Evolutionary conservation across 306 rosid genomes (phyloP).

Genomic region (Vigna hirtella): DNA sequence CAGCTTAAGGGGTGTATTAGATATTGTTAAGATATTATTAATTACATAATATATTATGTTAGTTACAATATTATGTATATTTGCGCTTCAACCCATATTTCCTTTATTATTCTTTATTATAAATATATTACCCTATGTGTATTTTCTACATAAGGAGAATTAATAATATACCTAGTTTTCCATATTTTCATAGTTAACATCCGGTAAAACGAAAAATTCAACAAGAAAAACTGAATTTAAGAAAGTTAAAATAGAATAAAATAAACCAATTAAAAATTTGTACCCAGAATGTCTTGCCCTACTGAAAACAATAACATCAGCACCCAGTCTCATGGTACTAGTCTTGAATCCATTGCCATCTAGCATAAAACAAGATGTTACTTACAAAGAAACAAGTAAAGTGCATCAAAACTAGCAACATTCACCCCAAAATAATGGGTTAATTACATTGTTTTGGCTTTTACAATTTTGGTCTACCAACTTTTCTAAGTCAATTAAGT

Average conservation of each 20-base stretch:
- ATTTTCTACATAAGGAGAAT: too few species aligned
- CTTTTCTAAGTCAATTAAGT: conserved; percentile 1
- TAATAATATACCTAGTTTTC: too few species aligned
- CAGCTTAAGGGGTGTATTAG: too few species aligned
- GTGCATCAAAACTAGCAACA: conserved; percentile 33
- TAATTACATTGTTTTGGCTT: background rate
- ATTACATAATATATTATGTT: too few species aligned
- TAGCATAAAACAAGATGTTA: conserved; percentile 48
- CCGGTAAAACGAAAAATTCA: background rate
- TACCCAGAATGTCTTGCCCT: conserved; percentile 72
- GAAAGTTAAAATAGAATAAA: conserved; percentile 22
- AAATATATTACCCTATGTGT: too few species aligned
- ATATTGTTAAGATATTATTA: too few species aligned
- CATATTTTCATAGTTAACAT: background rate
- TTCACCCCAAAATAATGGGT: background rate
- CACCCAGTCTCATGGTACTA: conserved; percentile 95
- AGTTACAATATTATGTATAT: too few species aligned
- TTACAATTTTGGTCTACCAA: conserved; percentile 14
- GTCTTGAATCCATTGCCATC: conserved; percentile 99
- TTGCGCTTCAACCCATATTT: too few species aligned
- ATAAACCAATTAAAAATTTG: conserved; percentile 28
- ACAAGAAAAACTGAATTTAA: background rate
- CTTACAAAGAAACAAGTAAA: conserved; percentile 34
- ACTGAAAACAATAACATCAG: conserved; percentile 88
- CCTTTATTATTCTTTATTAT: too few species aligned